Base-by-base conservation (phyloP, 1,284 basidiomycete species). In the Laetiporus sulphureus region DNA sequence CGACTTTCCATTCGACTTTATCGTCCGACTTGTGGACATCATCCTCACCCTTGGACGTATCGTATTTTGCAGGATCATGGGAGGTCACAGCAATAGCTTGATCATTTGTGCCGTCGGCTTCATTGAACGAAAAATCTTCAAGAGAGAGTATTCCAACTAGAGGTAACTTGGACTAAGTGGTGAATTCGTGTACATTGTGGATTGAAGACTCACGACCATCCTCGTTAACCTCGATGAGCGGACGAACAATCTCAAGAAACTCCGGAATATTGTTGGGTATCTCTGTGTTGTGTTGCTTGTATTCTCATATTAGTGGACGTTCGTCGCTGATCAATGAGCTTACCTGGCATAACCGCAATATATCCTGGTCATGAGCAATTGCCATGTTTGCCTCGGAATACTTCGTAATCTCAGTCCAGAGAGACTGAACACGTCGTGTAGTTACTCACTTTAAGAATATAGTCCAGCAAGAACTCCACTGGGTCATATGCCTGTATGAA, bases 161-260 rank as follows among this genome's bases (percentile, higher is more conserved):
- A 20, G 13, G n/a, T n/a, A n/a, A n/a, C n/a, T n/a, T n/a, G n/a
- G n/a, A n/a, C n/a, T n/a, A n/a, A n/a, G n/a, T n/a, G n/a, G n/a
- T 16, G 27, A 34, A 5, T 32, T 40, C 32, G 21, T 15, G 21
- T 19, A 21, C 3, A n/a, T 4, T 1, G 11, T 24, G 5, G 25
- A 27, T 8, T 27, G 25, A 27, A 2, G 10, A 46, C 52, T 18
- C 29, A 53, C 54, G 34, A 6, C 51, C 50, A 27, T 58, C 43
- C 25, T 50, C 52, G 10, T 52, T 39, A n/a, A 56, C 52, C 32
- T 56, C 45, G 4, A 58, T 46, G 0, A 43, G 39, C 1, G 56
- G 56, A 8, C 38, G 32, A 25, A 48, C 1, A 7, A 45, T 43
- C 5, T 48, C 23, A 10, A 56, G 41, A 10, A 49, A 49, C 3